Percentiles rank a stretch among this genome's conserved stretches.
These are phyloP conservation scores for Tetradesmus obliquus DNA, from an alignment of 139 green algal genomes.

Conservation along the genomic window DNA sequence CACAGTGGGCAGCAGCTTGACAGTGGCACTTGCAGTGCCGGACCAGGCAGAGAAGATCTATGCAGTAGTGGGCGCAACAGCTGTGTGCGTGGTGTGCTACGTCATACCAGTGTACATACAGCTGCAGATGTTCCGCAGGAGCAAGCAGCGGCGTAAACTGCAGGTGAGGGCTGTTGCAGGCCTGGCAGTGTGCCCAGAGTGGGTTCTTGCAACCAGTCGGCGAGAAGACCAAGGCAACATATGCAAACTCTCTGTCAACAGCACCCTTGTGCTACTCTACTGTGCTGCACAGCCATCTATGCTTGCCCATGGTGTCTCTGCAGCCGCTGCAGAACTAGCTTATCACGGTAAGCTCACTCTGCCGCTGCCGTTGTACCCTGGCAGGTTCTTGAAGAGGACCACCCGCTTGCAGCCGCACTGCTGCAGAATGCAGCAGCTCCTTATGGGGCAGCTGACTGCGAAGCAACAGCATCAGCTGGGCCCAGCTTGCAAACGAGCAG, in stretches of 20 bases:
- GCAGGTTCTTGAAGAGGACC: not conserved
- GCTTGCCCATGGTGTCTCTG: not conserved
- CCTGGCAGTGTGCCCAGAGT: not conserved
- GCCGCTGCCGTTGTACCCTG: not conserved
- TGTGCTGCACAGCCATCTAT: not conserved
- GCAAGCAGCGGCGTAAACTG: not conserved
- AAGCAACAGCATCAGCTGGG: conserved; percentile 19
- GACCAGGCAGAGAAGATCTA: conserved; percentile 58
- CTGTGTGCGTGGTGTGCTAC: conserved; percentile 78
- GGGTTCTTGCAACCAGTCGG: not conserved
- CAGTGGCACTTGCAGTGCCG: conserved; percentile 52
- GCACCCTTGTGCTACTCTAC: not conserved
- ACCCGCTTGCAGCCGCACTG: not conserved
- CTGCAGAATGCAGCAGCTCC: not conserved
- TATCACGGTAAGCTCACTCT: too few species aligned
- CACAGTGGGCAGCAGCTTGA: conserved; percentile 49
- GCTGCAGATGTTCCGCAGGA: conserved; percentile 50
- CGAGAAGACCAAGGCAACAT: not conserved
- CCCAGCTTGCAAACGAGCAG: not conserved
- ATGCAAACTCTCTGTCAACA: not conserved
- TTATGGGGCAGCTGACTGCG: not conserved
- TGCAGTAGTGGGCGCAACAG: conserved; percentile 75
- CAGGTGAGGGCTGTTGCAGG: conserved; percentile 17
- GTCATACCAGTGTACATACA: conserved; percentile 67
- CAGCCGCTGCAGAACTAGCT: too few species aligned